Base-by-base conservation (phyloP, 768 basidiomycete species). In the Boletus rubropictus region DNA sequence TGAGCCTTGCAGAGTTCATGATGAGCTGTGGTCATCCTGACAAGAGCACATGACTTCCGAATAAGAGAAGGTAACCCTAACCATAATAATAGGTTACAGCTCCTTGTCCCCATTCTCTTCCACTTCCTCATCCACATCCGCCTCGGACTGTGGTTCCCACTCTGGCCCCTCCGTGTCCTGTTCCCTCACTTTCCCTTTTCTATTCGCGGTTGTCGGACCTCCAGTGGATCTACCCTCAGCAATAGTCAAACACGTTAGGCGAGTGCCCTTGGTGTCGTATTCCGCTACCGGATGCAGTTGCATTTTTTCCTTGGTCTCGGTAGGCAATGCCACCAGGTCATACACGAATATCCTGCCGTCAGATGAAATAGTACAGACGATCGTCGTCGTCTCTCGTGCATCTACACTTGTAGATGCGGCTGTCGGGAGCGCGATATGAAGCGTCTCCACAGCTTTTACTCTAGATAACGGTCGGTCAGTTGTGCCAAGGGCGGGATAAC, bases 221-320 rank as follows among this genome's bases (percentile, higher is more conserved):
- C 42, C 57, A n/a, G 35, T 2, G 18, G 53, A 38, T n/a, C 65
- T 71, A 7, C 77, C 78, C 42, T 81, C 80, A 7, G 80, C 81
- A 11, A 82, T 56, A 17, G 79, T 69, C 25, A 81, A 59, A 50
- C 92, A 93, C 7, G 89, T 95, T 61, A 97, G 62, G 22, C 94
- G 75, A 27, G 81, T 90, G 8, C 89, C 89, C 55, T 89, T 90
- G 5, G 89, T 84, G 65, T 95, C 86, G 61, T 92, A 93, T 39
- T 67, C 75, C 2, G 77, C 76, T 2, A 81, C 69, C 1, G 91
- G 81, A 17, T 67, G 60, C 18, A 89, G 69, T 35, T 75, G 64
- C 15, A 63, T 0, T 39, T 36, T 29, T 44, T 58, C 34, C 46
- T 54, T 38, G 53, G 53, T 15, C 57, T 53, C 33, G 14, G 53